Conservation (phyloP, 805 yeast genomes). For the Candida ulmi region DNA sequence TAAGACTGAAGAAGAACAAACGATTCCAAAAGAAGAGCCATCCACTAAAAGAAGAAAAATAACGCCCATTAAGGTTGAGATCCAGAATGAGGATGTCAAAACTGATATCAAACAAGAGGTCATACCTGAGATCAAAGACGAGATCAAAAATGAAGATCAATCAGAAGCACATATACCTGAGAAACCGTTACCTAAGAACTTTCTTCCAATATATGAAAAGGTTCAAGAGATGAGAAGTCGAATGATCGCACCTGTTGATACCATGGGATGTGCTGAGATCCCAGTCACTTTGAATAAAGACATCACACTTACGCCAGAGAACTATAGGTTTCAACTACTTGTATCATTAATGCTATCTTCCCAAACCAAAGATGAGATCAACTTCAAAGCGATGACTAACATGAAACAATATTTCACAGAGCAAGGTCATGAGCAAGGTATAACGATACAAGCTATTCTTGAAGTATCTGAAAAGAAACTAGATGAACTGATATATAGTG, state of each 20-base stretch:
- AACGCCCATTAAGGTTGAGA: neutral
- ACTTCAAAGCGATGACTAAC: slow-evolving; percentile 61
- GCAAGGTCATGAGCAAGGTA: slow-evolving; percentile 43
- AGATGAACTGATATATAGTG: slow-evolving; percentile 65
- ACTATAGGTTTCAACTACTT: slow-evolving; percentile 65
- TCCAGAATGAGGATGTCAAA: neutral
- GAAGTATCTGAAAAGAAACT: slow-evolving; percentile 48
- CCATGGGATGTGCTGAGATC: slow-evolving; percentile 73
- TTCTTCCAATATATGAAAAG: slow-evolving; percentile 50
- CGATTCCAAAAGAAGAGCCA: neutral
- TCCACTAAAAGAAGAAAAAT: neutral
- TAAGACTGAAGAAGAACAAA: neutral
- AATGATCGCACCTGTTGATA: slow-evolving; percentile 79
- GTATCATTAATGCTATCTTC: slow-evolving; percentile 83
- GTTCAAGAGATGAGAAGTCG: slow-evolving; percentile 62
- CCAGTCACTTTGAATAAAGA: slow-evolving; percentile 33
- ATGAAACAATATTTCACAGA: slow-evolving; percentile 44
- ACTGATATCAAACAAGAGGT: too few species aligned
- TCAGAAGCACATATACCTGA: neutral
- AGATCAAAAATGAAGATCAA: neutral
- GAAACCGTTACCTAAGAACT: slow-evolving; percentile 34
- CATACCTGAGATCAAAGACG: too few species aligned
- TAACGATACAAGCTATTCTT: slow-evolving; percentile 50
- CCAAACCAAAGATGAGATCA: slow-evolving; percentile 88
- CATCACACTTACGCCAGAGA: slow-evolving; percentile 26